Evolutionary conservation across 768 basidiomycete species (phyloP), one percentile per base, ranked within the genome.

Genomic region (Psilocybe cyanescens): DNA sequence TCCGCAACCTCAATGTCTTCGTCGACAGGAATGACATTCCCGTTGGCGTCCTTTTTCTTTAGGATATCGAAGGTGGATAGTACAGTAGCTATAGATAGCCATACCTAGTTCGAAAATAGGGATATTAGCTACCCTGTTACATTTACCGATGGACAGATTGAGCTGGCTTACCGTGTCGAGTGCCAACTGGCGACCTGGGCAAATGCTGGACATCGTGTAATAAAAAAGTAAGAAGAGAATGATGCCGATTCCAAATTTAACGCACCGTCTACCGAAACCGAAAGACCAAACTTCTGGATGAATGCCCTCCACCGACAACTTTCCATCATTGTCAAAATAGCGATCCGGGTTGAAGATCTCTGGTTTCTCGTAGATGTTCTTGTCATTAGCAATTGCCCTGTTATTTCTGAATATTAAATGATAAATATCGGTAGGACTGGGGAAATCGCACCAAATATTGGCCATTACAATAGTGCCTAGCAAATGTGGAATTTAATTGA

Each of bases 11-110:
- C 53, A 31, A 53, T 53, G 16, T 53, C 51, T 8, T 57, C 66
- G 17, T 66, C 46, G 8, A 70, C 58, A 17, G 69, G 66, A n/a
- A 72, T 70, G 31, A 67, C 63, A 17, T 70, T 63, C 49, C 72
- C 69, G 16, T 70, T 47, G 1, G 45, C 62, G 55, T 74, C 73
- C 39, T 68, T 70, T 3, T 70, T 67, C 58, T 70, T 72, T 33
- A 55, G 48, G 33, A 76, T 69, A 28, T 70, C 62, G 68, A 76
- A 76, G 8, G 68, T 65, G 5, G 71, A 65, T 24, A 77, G 62
- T 3, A 70, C 62, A 9, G 66, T 61, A 2, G 69, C 72, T 37
- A 73, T 69, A 12, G 68, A 56, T 8, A 75, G 28, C 55, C 55
- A 56, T 1, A 56, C 30, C 55, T 56, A 33, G 7, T n/a, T 44